Evolutionary conservation across 441 rosid genomes (phyloP), one percentile per base, ranked within the genome.

Genomic region (Brassica hybrid): DNA sequence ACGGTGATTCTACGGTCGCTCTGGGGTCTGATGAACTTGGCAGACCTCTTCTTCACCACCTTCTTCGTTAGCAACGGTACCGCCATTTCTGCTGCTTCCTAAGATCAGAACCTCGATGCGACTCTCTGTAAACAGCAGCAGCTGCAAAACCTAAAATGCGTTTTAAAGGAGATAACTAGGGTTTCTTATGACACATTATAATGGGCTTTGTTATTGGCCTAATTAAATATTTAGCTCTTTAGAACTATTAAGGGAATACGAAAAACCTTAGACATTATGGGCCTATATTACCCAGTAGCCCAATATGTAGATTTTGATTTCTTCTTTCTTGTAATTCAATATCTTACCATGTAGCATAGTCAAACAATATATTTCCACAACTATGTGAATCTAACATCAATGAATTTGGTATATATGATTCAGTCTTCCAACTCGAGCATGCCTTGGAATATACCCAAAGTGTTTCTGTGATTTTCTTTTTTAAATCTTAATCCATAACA

Each of bases 41-140:
- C 90, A 78, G 85, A 85, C 64, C 93, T 84, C 91, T 92, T 92
- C 97, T 92, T 92, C 79, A 89, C 84, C 10, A 86, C 84, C 89
- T 85, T 92, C 91, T 92, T 92, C 34, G 69, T 74, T 72, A 87
- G 69, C 84, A 90, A 84, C 41, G 97, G 94, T 30, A 87, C 90
- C 5, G 93, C 96, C 97, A 34, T 34, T 34, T 34, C 38, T 62
- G 68, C 88, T 84, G 89, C 83, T 85, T 77, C 71, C 11, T 23
- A 30, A 27, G 5, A 27, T 27, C 32, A 27, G 23, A 27, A 27
- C 32, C 32, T 27, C 32, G 32, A 27, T 6, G 82, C 78, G 61
- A 62, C 81, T 72, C 43, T 34, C 32, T 27, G 32, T 27, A 27
- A 27, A 27, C 32, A 1, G 6, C 68, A 18, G 56, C 14, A 2